Base-by-base conservation (phyloP, 2,329 filamentous ascomycete genomes). In the Trichothecium roseum region DNA sequence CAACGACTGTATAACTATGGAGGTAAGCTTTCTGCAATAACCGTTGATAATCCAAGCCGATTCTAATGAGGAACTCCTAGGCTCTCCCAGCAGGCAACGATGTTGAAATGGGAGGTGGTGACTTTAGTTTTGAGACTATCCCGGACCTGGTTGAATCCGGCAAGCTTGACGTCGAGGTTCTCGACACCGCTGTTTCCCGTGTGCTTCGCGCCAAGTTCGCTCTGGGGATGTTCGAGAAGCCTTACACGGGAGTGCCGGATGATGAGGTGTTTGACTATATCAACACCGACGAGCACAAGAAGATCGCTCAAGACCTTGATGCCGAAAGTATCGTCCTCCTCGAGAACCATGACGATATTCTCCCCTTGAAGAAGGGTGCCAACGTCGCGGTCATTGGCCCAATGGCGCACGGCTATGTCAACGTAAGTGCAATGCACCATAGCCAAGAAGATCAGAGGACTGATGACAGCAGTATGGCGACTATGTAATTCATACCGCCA, bases 71-170 rank as follows among this genome's bases (percentile, higher is more conserved):
- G 13, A 12, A 9, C 1, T 13, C 18, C 12, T 39, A 71, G 56
- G 62, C 74, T 8, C 65, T 86, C 4, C 74, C 74, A 1, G 77
- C 80, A 4, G 81, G 82, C 3, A 81, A 76, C 34, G 81, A 85
- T 45, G 68, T 81, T 10, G 82, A 86, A 48, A 85, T 85, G 81
- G 81, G 81, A 10, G 81, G 81, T 28, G 81, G 82, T 15, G 79
- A 75, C 15, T 85, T 74, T 61, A 84, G 77, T 50, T 81, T 76
- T 49, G 66, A 75, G 43, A 70, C 66, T 26, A 84, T 86, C 35
- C 77, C 80, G 5, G 62, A 72, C 18, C 65, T 85, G 33, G 65
- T 85, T 13, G 57, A 72, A 36, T 64, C 69, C 2, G 78, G 78
- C 1, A 74, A 71, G 37, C 57, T 86, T 2, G 64, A 74, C 29